Evolutionary conservation across 768 basidiomycete species (phyloP).

Genomic region (Candolleomyces efflorescens): DNA sequence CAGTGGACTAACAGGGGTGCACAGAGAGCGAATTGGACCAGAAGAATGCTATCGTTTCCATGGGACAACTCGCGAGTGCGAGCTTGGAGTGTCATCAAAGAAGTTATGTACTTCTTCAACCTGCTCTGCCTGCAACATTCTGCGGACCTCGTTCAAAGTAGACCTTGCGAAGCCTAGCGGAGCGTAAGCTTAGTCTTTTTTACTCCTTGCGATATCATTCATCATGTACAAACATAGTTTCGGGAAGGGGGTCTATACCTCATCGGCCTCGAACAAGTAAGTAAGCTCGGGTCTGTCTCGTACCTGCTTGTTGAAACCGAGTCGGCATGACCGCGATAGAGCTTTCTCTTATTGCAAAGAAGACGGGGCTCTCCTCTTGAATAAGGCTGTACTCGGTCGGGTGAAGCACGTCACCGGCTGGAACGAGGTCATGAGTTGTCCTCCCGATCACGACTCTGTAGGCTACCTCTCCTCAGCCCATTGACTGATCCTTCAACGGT

Average conservation of each 20-base stretch:
- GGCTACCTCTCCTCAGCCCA: not conserved
- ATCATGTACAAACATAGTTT: slow-evolving; percentile 14
- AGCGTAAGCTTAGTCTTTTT: not conserved
- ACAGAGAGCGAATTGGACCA: slow-evolving; percentile 16
- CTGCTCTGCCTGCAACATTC: slow-evolving; percentile 24
- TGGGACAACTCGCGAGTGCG: slow-evolving; percentile 23
- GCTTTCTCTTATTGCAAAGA: slow-evolving; percentile 19
- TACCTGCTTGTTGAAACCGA: not conserved
- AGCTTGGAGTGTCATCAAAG: slow-evolving; percentile 20
- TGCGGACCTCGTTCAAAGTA: slow-evolving; percentile 29
- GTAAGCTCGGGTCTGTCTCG: slow-evolving; percentile 1
- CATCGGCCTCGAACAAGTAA: slow-evolving; percentile 28
- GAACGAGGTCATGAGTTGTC: slow-evolving; percentile 21
- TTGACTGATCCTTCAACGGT: too few species aligned
- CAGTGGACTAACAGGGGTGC: not conserved
- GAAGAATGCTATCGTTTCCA: slow-evolving; percentile 29
- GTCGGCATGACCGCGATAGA: slow-evolving; percentile 7
- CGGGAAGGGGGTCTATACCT: slow-evolving; percentile 25
- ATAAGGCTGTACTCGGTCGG: slow-evolving; percentile 28
- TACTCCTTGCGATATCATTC: not conserved
- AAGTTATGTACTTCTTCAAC: slow-evolving; percentile 17
- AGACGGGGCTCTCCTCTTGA: slow-evolving; percentile 21
- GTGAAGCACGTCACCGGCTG: slow-evolving; percentile 15
- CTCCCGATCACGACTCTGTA: slow-evolving; percentile 26
- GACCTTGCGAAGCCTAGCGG: slow-evolving; percentile 19